These are phyloP conservation scores for Macaranga tanarius DNA, from an alignment of 441 rosid species.

Conservation along the genomic window DNA sequence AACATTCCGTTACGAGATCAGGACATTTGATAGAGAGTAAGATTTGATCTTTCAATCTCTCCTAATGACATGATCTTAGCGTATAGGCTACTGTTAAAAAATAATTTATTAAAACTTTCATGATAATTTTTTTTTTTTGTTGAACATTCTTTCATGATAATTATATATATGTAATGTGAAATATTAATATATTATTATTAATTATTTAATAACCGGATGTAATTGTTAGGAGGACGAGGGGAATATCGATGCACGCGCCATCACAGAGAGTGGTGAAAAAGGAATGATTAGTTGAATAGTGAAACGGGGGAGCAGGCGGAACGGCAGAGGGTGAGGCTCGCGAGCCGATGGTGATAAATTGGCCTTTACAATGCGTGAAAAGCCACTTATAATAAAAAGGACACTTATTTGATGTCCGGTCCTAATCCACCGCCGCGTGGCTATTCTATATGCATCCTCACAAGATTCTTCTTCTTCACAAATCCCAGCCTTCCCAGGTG, in stretches of 20 bases:
- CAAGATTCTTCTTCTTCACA: slow-evolving; percentile 26
- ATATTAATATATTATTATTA: too few species aligned
- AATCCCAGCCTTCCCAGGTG: slow-evolving; percentile 7
- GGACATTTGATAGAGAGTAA: too few species aligned
- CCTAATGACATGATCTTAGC: too few species aligned
- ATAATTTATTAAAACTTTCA: too few species aligned
- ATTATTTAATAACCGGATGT: too few species aligned
- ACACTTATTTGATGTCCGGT: background rate
- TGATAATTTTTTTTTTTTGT: too few species aligned
- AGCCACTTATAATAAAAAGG: slow-evolving; percentile 1
- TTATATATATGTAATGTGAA: too few species aligned
- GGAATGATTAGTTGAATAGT: background rate
- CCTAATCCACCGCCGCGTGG: slow-evolving; percentile 23
- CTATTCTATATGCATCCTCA: slow-evolving; percentile 17
- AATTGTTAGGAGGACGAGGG: too few species aligned
- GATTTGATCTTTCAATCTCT: too few species aligned
- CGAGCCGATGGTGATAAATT: background rate
- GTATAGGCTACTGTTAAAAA: too few species aligned
- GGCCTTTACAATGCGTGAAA: slow-evolving; percentile 24
- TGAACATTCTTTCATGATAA: too few species aligned
- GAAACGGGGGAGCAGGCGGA: slow-evolving; percentile 6
- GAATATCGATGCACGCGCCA: background rate
- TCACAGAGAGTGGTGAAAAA: background rate
- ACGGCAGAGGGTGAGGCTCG: background rate
- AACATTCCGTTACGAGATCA: too few species aligned